These are phyloP conservation scores for Leucosporidium yakuticum DNA, from an alignment of 768 basidiomycete genomes.

Conservation along the genomic window DNA sequence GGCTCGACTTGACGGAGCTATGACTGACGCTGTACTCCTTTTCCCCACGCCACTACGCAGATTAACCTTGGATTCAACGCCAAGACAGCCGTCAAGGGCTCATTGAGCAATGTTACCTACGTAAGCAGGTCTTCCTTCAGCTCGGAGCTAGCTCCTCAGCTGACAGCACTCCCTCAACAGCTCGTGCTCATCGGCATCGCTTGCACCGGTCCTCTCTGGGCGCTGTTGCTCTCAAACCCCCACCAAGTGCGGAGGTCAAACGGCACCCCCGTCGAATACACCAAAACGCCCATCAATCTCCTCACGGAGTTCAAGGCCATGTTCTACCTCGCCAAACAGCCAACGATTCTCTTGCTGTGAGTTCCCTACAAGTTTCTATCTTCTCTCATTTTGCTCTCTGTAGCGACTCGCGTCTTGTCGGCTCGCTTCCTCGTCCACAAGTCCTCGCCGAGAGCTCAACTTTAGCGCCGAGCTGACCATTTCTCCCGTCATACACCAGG, in stretches of 20 bases:
- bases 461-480: not conserved
- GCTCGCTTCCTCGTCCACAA: no score
- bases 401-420: no score
- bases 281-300: not conserved
- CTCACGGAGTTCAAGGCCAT: not conserved
- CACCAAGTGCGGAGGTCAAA: not conserved
- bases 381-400: no score
- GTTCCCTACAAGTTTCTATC: no score
- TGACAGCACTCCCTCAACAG: no score
- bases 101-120: not conserved
- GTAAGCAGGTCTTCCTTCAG: no score
- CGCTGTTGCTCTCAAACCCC: not conserved
- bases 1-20: no score
- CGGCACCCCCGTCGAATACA: not conserved
- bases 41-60: not conserved
- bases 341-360: not conserved
- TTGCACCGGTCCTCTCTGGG: not conserved
- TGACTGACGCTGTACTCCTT: not conserved
- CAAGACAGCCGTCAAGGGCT: not conserved
- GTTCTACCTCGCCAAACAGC: not conserved
- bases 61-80: not conserved
- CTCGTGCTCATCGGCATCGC: not conserved
- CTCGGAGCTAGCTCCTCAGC: no score
- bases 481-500: not conserved
- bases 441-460: no score